A percentile compares a stretch with the other conserved stretches of the same genome.
These are phyloP conservation scores for Neonectria neomacrospora DNA, from an alignment of 2,329 filamentous ascomycete genomes.

Conservation along the genomic window DNA sequence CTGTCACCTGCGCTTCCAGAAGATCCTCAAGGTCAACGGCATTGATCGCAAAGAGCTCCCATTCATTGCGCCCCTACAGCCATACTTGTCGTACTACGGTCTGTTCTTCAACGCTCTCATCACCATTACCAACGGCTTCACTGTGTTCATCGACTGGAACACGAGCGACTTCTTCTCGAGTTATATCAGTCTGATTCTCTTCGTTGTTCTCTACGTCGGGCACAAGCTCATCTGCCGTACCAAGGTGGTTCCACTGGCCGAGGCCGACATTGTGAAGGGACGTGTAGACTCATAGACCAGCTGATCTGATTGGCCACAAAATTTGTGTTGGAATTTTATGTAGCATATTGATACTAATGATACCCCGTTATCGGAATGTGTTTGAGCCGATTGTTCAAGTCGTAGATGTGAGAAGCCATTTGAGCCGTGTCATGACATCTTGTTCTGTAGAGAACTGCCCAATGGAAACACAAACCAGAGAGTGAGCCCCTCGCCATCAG, in stretches of 20 bases:
- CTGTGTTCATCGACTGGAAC: conserved; percentile 72
- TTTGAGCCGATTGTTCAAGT: neutral
- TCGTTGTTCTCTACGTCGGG: conserved; percentile 66
- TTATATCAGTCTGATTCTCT: conserved; percentile 74
- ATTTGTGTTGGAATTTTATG: conserved; percentile 27
- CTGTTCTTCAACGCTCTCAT: conserved; percentile 73
- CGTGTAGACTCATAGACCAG: conserved; percentile 32
- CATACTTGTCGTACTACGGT: conserved; percentile 73
- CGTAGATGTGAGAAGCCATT: neutral
- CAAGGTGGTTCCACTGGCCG: conserved; percentile 50
- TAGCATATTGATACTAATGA: conserved; percentile 40
- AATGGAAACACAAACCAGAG: neutral
- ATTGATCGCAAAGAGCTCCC: conserved; percentile 68
- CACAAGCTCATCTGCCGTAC: conserved; percentile 66
- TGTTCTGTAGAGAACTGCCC: neutral
- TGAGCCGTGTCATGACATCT: neutral
- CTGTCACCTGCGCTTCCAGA: conserved; percentile 74
- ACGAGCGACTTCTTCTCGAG: conserved; percentile 70
- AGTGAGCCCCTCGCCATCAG: neutral
- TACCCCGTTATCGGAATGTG: conserved; percentile 33
- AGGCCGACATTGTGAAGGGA: conserved; percentile 51
- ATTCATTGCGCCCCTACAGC: conserved; percentile 71
- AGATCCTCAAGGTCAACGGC: conserved; percentile 65
- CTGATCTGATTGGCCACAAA: conserved; percentile 12
- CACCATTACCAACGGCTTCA: conserved; percentile 75